phyloP scores from a whole-genome alignment of 768 basidiomycete species.

The Agaricus subrufescens region DNA sequence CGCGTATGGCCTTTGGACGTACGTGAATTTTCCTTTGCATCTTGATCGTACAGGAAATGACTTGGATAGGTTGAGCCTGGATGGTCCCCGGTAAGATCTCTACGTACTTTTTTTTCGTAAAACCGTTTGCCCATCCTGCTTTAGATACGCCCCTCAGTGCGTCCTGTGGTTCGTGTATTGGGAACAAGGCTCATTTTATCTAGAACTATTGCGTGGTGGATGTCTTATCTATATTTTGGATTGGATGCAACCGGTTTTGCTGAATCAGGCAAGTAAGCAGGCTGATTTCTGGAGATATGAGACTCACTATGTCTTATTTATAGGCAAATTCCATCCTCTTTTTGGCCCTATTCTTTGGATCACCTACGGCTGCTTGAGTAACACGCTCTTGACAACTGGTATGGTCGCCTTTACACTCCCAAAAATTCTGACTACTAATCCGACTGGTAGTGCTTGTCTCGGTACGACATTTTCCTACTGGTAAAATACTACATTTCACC shows the following conservation, averaged over 20 bases:
- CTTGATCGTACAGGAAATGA: not conserved
- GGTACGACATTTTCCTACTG: slow-evolving; percentile 33
- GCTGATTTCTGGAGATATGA: not conserved
- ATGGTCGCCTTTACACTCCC: not conserved
- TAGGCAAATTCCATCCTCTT: slow-evolving; percentile 74
- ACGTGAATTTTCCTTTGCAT: slow-evolving; percentile 27
- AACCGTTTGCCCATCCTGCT: not conserved
- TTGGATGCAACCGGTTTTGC: slow-evolving; percentile 90
- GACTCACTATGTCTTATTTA: not conserved
- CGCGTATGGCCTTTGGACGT: slow-evolving; percentile 92
- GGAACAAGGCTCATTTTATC: not conserved
- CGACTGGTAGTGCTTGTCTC: slow-evolving; percentile 63
- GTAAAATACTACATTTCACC: not conserved
- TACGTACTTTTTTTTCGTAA: slow-evolving; percentile 9
- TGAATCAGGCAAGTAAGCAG: slow-evolving; percentile 55
- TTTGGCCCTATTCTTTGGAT: slow-evolving; percentile 92
- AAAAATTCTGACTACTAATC: slow-evolving; percentile 9
- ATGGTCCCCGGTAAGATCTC: slow-evolving; percentile 42
- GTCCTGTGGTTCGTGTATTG: not conserved
- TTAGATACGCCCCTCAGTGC: slow-evolving; percentile 28
- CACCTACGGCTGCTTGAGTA: slow-evolving; percentile 86
- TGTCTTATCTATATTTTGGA: slow-evolving; percentile 93
- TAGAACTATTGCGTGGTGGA: slow-evolving; percentile 84
- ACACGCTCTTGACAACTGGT: slow-evolving; percentile 89
- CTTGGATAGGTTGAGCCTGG: slow-evolving; percentile 53